Conservation (phyloP, 176 grass and related monocot species). For the Cenchrus fungigraminus region DNA sequence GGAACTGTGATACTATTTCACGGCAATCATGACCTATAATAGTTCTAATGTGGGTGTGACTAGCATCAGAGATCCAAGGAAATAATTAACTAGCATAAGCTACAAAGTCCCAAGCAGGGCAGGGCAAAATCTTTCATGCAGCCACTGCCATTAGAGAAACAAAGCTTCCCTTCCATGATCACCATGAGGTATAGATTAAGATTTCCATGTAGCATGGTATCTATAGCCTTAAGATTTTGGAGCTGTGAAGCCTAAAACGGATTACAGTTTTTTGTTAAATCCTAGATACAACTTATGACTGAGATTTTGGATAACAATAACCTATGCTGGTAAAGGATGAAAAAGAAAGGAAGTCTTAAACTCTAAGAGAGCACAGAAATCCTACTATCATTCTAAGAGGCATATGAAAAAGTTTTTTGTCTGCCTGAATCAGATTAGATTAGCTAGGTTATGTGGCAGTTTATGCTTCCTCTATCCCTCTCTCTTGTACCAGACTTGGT, state of each 20-base stretch:
- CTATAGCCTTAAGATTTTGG: neutral
- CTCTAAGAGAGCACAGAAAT: neutral
- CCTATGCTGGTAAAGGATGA: neutral
- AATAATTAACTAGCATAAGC: constrained; percentile 12
- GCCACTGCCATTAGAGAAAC: neutral
- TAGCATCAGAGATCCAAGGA: neutral
- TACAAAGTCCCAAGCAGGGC: neutral
- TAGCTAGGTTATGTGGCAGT: too few relatives aligned
- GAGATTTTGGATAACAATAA: neutral
- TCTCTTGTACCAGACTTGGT: too few relatives aligned
- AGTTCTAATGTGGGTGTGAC: neutral
- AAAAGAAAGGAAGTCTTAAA: neutral
- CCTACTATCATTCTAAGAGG: neutral
- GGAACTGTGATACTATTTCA: neutral
- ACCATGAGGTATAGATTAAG: neutral
- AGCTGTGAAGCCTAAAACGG: neutral
- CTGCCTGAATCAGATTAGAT: too few relatives aligned
- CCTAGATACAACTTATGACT: neutral
- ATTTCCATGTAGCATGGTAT: neutral
- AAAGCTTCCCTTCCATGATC: neutral
- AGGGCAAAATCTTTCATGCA: neutral
- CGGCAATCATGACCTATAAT: neutral
- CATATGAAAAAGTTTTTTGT: neutral
- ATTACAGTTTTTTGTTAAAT: too few relatives aligned
- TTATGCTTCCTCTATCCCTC: too few relatives aligned